These are phyloP conservation scores for Salix caprea DNA, from an alignment of 345 rosid species.

Conservation along the genomic window DNA sequence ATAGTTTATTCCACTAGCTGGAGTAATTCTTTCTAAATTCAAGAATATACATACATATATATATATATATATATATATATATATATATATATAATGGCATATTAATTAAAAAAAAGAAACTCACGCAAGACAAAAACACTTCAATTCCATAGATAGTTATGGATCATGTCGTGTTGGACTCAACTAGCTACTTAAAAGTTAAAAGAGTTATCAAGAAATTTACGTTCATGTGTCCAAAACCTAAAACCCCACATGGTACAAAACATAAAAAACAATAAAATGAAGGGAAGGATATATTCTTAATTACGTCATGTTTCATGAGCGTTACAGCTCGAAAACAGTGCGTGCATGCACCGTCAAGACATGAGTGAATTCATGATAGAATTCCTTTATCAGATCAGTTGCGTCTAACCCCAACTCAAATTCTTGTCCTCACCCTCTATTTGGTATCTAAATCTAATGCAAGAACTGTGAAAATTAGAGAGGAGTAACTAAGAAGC, in stretches of 20 bases:
- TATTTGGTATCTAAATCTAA: neutral
- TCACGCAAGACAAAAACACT: neutral
- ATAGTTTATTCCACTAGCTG: neutral
- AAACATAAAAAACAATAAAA: neutral
- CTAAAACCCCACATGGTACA: constrained; percentile 18
- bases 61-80: too few relatives aligned
- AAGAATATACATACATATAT: too few relatives aligned
- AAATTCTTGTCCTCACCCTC: neutral
- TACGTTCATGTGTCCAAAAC: constrained; percentile 23
- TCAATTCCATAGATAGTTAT: neutral
- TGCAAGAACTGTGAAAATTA: neutral
- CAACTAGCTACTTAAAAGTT: constrained; percentile 6
- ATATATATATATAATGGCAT: too few relatives aligned
- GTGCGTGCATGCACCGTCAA: constrained; percentile 2
- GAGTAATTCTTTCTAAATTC: neutral
- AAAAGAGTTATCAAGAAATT: neutral
- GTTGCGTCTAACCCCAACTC: neutral
- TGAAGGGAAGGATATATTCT: neutral
- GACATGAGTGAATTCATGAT: constrained; percentile 9
- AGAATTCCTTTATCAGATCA: neutral
- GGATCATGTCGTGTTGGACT: constrained; percentile 35
- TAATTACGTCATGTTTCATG: neutral
- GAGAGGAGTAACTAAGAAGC: neutral
- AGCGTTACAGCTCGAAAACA: constrained; percentile 4
- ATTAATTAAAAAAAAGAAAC: neutral